A percentile compares a stretch with the other conserved stretches of the same genome.
These are phyloP conservation scores for Metarhizium album DNA, from an alignment of 2,329 filamentous ascomycete genomes.

Conservation along the genomic window DNA sequence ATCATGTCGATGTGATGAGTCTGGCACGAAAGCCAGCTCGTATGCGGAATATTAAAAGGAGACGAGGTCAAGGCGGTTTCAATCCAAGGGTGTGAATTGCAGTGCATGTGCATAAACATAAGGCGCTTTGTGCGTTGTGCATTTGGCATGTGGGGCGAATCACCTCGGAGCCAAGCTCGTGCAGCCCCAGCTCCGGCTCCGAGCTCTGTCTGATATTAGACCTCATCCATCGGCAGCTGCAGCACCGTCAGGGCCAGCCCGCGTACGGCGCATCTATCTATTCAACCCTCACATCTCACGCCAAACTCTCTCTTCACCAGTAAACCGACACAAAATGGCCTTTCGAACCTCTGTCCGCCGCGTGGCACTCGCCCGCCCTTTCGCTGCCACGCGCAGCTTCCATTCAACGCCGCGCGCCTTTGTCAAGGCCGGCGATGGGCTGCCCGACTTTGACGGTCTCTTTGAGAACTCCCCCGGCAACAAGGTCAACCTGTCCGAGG, in stretches of 20 bases:
- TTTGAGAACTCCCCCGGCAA: constrained; percentile 81
- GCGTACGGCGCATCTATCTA: neutral
- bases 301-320: neutral
- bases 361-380: constrained; percentile 19
- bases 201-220: neutral
- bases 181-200: neutral
- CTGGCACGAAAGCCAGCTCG: too few species aligned
- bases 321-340: constrained; percentile 18
- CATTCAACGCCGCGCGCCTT: constrained; percentile 50
- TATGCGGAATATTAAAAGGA: too few species aligned
- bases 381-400: constrained; percentile 35
- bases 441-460: constrained; percentile 69
- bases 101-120: too few species aligned
- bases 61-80: too few species aligned
- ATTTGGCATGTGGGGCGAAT: too few species aligned
- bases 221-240: neutral
- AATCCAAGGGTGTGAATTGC: too few species aligned
- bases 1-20: neutral
- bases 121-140: too few species aligned
- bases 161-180: too few species aligned
- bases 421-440: constrained; percentile 67
- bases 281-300: neutral
- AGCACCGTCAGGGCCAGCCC: neutral
- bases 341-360: constrained; percentile 26
- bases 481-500: constrained; percentile 76